Evolutionary conservation across 169 alveolate genomes (phyloP).

Genomic region (Besnoitia besnoiti): DNA sequence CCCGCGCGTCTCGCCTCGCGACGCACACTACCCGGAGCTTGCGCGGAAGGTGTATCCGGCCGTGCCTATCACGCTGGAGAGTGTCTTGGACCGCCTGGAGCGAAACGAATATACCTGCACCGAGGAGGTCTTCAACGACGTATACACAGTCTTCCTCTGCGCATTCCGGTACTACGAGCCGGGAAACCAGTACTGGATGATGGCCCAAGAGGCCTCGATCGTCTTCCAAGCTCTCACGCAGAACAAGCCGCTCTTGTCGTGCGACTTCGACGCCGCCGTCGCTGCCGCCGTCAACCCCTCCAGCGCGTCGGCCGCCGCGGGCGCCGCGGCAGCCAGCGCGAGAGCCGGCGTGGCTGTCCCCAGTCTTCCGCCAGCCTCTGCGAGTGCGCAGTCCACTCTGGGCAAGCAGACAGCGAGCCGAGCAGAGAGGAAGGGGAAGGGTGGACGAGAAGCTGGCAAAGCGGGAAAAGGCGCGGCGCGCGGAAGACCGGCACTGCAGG

Average conservation of each 20-base stretch:
- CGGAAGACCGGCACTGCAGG: not conserved
- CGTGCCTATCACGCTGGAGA: slow-evolving; percentile 38
- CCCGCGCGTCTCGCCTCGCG: slow-evolving; percentile 39
- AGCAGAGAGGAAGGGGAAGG: not conserved
- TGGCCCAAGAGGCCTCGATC: slow-evolving; percentile 55
- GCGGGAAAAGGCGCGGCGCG: not conserved
- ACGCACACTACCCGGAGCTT: slow-evolving; percentile 34
- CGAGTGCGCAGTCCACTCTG: not conserved
- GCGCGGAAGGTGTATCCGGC: slow-evolving; percentile 51
- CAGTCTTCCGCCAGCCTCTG: not conserved
- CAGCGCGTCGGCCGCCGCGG: not conserved
- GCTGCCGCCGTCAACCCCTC: not conserved
- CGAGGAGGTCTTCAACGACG: slow-evolving; percentile 61
- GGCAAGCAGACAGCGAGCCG: not conserved
- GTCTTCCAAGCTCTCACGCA: slow-evolving; percentile 20
- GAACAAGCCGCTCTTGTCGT: slow-evolving; percentile 16
- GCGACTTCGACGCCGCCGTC: slow-evolving; percentile 5
- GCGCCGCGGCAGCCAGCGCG: not conserved
- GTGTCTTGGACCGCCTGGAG: slow-evolving; percentile 52
- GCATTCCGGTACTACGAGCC: slow-evolving; percentile 66
- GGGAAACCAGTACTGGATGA: slow-evolving; percentile 66
- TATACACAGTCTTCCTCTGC: slow-evolving; percentile 56
- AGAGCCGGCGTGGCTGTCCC: not conserved
- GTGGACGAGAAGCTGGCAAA: not conserved
- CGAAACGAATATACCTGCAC: not conserved